Percentiles rank a stretch among this genome's conserved stretches.
Conservation (phyloP, 192 early-diverging fungal species). For the Linnemannia schmuckeri region DNA sequence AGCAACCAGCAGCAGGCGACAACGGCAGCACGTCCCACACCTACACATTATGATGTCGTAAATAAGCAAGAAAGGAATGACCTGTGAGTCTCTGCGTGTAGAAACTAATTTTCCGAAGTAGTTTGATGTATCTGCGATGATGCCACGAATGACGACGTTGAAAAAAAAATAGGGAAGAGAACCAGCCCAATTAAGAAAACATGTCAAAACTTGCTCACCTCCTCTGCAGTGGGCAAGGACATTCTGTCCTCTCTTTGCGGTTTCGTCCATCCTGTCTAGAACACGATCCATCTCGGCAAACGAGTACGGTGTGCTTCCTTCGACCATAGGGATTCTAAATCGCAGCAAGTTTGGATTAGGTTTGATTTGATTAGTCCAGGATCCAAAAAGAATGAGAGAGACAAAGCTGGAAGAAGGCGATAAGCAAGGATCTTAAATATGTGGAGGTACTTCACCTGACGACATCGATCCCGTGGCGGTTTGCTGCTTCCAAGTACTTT, state of each 20-base stretch:
- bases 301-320: slow-evolving; percentile 73
- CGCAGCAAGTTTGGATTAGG: background rate
- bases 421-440: background rate
- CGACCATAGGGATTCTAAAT: slow-evolving; percentile 74
- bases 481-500: slow-evolving; percentile 68
- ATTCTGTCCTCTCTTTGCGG: slow-evolving; percentile 62
- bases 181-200: background rate
- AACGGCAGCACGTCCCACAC: slow-evolving; percentile 82
- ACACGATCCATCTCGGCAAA: slow-evolving; percentile 69
- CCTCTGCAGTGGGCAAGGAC: slow-evolving; percentile 81
- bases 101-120: background rate
- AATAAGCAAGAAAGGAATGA: background rate
- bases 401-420: background rate
- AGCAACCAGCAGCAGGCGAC: slow-evolving; percentile 83
- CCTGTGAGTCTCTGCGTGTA: background rate
- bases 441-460: slow-evolving; percentile 49
- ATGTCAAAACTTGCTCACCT: slow-evolving; percentile 45
- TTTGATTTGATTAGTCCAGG: background rate
- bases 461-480: slow-evolving; percentile 66
- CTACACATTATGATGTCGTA: slow-evolving; percentile 37
- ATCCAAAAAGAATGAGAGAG: background rate
- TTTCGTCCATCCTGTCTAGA: slow-evolving; percentile 63
- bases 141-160: background rate
- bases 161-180: background rate
- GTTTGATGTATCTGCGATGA: background rate